These are phyloP conservation scores for Lactarius tabidus DNA, from an alignment of 768 basidiomycete genomes.

Conservation along the genomic window DNA sequence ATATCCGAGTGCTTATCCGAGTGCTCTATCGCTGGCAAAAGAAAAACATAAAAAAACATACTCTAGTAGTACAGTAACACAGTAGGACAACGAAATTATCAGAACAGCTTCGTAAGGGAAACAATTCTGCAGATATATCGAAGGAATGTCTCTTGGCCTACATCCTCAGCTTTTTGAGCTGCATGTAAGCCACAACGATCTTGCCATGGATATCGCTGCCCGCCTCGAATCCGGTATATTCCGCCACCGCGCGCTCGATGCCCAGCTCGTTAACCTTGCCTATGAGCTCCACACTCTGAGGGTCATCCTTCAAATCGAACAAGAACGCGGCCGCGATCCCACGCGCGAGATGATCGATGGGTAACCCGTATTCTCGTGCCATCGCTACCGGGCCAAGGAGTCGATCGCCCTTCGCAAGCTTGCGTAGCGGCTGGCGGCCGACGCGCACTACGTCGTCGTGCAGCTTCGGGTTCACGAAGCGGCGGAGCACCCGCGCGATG, in stretches of 20 bases:
- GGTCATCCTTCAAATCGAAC: constrained; percentile 34
- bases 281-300: constrained; percentile 34
- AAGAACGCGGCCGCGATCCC: constrained; percentile 38
- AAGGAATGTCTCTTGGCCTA: neutral
- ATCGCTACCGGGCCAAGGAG: constrained; percentile 37
- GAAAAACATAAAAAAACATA: too few species aligned
- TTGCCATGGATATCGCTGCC: constrained; percentile 27
- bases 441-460: constrained; percentile 38
- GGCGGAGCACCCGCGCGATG: constrained; percentile 33
- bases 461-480: constrained; percentile 36
- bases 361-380: constrained; percentile 34
- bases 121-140: neutral
- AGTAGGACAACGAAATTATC: neutral
- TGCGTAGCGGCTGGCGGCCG: constrained; percentile 39
- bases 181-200: constrained; percentile 28
- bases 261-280: constrained; percentile 31
- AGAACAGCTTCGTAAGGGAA: neutral
- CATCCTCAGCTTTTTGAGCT: constrained; percentile 18
- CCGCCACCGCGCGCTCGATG: constrained; percentile 30
- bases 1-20: neutral
- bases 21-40: too few species aligned
- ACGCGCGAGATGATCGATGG: constrained; percentile 32
- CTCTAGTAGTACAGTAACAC: neutral
- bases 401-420: constrained; percentile 36
- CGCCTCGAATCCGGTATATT: constrained; percentile 32